phyloP scores from a whole-genome alignment of 192 early-diverging fungal species.

The Podila epigama region DNA sequence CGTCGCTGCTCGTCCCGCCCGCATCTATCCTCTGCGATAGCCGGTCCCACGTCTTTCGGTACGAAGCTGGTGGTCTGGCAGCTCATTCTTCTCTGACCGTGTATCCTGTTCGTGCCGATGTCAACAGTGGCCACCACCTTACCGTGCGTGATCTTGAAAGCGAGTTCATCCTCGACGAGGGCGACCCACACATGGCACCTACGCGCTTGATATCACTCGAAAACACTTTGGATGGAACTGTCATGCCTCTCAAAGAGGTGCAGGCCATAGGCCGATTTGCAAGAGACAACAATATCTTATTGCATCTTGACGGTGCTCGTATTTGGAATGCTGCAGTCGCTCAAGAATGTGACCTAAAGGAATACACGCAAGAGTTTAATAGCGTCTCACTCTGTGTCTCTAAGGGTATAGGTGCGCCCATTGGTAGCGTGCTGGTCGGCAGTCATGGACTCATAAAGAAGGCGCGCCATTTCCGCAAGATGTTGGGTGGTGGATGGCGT shows the following conservation, averaged over 20 bases:
- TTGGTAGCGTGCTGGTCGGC: slow-evolving; percentile 88
- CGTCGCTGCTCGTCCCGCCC: slow-evolving; percentile 77
- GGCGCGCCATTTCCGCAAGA: slow-evolving; percentile 85
- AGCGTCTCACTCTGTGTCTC: slow-evolving; percentile 92
- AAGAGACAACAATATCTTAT: slow-evolving; percentile 53
- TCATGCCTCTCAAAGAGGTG: slow-evolving; percentile 83
- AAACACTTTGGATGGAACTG: slow-evolving; percentile 85
- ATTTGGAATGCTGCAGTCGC: slow-evolving; percentile 87
- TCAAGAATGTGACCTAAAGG: slow-evolving; percentile 69
- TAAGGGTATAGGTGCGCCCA: slow-evolving; percentile 90
- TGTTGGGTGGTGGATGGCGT: slow-evolving; percentile 94
- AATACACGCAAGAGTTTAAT: slow-evolving; percentile 78
- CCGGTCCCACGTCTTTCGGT: slow-evolving; percentile 78
- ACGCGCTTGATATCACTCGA: slow-evolving; percentile 85
- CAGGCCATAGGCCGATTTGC: slow-evolving; percentile 68
- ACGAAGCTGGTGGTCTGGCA: slow-evolving; percentile 84
- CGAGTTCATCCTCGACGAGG: slow-evolving; percentile 36
- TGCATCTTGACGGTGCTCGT: slow-evolving; percentile 92
- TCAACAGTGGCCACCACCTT: slow-evolving; percentile 61
- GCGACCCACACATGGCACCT: slow-evolving; percentile 67
- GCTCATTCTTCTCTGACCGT: slow-evolving; percentile 72
- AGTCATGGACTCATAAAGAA: slow-evolving; percentile 69
- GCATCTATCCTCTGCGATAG: slow-evolving; percentile 79
- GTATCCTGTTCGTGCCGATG: slow-evolving; percentile 63
- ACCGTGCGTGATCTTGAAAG: slow-evolving; percentile 51